These are phyloP conservation scores for Sutorius eximius DNA, from an alignment of 1,284 basidiomycete genomes.

Conservation along the genomic window DNA sequence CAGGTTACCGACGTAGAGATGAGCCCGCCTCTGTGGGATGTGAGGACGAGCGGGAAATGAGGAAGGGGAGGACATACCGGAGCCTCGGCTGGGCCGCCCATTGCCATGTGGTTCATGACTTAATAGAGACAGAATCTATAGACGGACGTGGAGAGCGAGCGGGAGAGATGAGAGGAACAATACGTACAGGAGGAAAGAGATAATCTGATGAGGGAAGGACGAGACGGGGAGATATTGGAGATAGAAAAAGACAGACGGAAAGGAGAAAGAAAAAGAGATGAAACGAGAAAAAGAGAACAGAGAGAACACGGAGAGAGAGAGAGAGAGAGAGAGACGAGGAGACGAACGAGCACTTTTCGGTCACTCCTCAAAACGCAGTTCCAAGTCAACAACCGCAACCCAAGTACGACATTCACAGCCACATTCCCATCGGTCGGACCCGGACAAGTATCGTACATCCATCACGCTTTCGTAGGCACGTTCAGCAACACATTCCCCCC, in stretches of 20 bases:
- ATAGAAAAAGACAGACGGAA: conserved; percentile 39
- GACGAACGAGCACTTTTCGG: conserved; percentile 12
- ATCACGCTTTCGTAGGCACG: conserved; percentile 60
- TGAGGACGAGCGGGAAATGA: conserved; percentile 32
- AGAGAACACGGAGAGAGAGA: conserved; percentile 42
- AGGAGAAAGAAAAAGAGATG: conserved; percentile 42
- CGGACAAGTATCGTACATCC: conserved; percentile 3
- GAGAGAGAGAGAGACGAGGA: conserved; percentile 9
- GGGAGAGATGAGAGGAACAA: conserved; percentile 17
- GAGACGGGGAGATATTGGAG: conserved; percentile 41
- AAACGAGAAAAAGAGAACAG: conserved; percentile 48
- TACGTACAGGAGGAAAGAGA: conserved; percentile 42
- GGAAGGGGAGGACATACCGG: conserved; percentile 51
- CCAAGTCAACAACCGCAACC: conserved; percentile 17
- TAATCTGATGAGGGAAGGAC: conserved; percentile 38
- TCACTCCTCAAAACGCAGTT: conserved; percentile 18
- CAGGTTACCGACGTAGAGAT: conserved; percentile 97
- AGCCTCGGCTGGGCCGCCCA: conserved; percentile 68
- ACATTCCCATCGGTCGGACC: conserved; percentile 22
- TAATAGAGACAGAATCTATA: conserved; percentile 40
- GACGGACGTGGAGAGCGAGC: not conserved
- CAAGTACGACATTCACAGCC: conserved; percentile 25
- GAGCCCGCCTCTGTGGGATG: conserved; percentile 70
- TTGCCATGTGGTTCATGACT: conserved; percentile 79
- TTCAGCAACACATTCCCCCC: conserved; percentile 81